Evolutionary conservation across 1,284 basidiomycete species (phyloP).

Genomic region (Rhodofomes roseus): DNA sequence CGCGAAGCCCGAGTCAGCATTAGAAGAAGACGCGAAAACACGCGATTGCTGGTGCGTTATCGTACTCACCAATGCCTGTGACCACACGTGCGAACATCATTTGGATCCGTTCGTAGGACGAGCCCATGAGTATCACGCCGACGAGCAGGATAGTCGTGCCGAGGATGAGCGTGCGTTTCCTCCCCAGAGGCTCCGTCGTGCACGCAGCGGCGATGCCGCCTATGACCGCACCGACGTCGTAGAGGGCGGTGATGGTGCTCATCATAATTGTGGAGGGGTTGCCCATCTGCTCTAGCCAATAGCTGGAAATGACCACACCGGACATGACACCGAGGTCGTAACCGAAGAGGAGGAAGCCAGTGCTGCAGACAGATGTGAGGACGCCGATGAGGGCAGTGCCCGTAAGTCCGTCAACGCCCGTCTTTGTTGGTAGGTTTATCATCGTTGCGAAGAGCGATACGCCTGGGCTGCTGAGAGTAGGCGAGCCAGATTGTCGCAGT

Average conservation of each 20-base stretch:
- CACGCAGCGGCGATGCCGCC: constrained; percentile 10
- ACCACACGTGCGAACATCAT: constrained; percentile 51
- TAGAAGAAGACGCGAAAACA: background rate
- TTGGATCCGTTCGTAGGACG: constrained; percentile 21
- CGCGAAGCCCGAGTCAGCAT: background rate
- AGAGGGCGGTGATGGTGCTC: constrained; percentile 36
- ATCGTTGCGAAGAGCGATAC: background rate
- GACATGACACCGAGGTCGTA: constrained; percentile 49
- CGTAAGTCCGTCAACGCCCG: background rate
- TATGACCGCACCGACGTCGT: constrained; percentile 26
- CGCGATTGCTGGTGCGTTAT: background rate
- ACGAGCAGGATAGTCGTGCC: constrained; percentile 40
- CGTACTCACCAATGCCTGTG: constrained; percentile 39
- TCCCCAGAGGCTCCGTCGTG: constrained; percentile 30
- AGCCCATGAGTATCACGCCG: constrained; percentile 30
- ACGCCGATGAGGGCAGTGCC: constrained; percentile 7
- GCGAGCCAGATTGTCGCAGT: background rate
- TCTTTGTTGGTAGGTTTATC: background rate
- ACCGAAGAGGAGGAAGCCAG: constrained; percentile 39
- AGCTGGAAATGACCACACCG: constrained; percentile 40
- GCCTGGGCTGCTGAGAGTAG: background rate
- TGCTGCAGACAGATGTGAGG: constrained; percentile 9
- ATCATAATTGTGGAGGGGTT: constrained; percentile 40
- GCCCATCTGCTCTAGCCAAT: constrained; percentile 38
- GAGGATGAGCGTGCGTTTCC: constrained; percentile 36